Percentiles rank a stretch among this genome's conserved stretches.
phyloP scores from a whole-genome alignment of 179 eudicot genomes.

The Beta lomatogona region DNA sequence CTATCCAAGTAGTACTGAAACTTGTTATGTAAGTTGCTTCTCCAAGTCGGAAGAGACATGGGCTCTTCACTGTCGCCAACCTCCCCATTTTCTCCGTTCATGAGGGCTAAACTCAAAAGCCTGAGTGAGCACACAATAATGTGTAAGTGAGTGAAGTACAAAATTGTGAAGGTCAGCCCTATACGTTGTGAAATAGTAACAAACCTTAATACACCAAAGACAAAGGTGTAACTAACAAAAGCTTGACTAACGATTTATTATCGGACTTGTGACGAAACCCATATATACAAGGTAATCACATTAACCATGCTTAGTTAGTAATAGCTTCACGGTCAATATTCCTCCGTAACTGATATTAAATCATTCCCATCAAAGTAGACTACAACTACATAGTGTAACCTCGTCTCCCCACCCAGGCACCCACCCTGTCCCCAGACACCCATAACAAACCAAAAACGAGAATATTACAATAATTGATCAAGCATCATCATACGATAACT shows the following conservation, averaged over 20 bases:
- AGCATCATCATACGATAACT: background rate
- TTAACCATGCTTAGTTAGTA: background rate
- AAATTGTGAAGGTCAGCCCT: background rate
- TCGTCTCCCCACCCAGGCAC: background rate
- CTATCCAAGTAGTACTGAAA: constrained; percentile 48
- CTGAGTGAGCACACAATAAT: background rate
- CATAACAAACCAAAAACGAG: background rate
- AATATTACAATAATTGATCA: background rate
- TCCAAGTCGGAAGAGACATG: constrained; percentile 31
- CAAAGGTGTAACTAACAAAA: background rate
- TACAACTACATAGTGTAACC: background rate
- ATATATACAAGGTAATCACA: background rate
- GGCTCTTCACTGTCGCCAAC: constrained; percentile 28
- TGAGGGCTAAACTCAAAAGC: constrained; percentile 21
- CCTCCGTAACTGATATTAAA: background rate
- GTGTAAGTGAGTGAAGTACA: background rate
- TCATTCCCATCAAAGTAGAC: background rate
- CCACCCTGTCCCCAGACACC: background rate
- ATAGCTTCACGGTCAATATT: background rate
- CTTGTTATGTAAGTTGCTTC: constrained; percentile 34
- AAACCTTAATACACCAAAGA: background rate
- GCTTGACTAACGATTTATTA: background rate
- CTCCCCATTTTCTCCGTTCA: constrained; percentile 39
- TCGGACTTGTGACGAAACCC: background rate
- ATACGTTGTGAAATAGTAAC: background rate